Evolutionary conservation across 352 stramenopile species (phyloP), one percentile per base, ranked within the genome.

Genomic region (Phytophthora citricola): DNA sequence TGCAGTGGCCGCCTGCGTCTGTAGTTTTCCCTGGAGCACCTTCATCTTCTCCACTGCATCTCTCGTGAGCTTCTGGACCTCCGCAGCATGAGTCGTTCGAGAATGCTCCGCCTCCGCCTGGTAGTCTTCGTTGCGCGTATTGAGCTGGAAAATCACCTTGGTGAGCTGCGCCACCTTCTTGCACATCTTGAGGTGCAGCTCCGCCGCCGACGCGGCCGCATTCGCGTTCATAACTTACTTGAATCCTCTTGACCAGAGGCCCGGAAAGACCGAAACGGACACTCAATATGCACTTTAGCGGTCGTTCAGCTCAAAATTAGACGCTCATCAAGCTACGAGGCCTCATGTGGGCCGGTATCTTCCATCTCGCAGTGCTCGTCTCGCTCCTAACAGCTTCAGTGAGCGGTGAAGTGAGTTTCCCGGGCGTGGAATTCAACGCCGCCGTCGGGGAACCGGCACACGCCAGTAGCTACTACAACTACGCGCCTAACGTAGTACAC

Each of bases 121-220:
- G 32, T 90, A 89, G 68, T 98, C 92, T 62, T 98, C 91, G 63
- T 98, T 98, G 65, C 91, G 89, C 3, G 92, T 98, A 71, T 98
- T 98, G 49, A 98, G 79, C 63, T 97, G 92, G 79, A 97, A 97
- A 53, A 98, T 97, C 34, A 97, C 93, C 68, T 97, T 97, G 26
- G 93, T 98, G 20, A 98, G 79, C 85, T 97, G 92, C 48, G 93
- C 92, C 58, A 98, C 93, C 78, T 98, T 97, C 77, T 98, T 98
- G 76, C 88, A 96, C 92, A 98, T 97, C 71, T 97, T 97, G 41
- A 97, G 77, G 53, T 97, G 91, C 65, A 98, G 60, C 52, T 97
- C 89, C 29, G 63, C 34, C 9, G 71, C 72, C 24, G 24, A 26
- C 32, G 59, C 47, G 29, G 59, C 45, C 26, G 57, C 73, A 47